These are phyloP conservation scores for Alternaria rosae DNA, from an alignment of 2,329 filamentous ascomycete species.

Conservation along the genomic window DNA sequence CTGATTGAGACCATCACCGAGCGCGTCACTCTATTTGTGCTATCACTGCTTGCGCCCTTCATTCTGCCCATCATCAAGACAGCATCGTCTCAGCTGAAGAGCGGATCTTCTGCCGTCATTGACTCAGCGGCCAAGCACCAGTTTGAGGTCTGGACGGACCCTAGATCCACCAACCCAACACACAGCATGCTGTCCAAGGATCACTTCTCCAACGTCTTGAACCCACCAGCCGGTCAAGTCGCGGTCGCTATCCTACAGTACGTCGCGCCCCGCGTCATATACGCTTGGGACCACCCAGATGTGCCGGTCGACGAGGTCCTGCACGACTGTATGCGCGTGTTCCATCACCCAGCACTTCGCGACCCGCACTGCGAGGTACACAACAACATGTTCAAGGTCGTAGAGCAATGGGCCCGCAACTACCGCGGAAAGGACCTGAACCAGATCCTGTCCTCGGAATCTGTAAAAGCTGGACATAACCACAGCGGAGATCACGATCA, in stretches of 20 bases:
- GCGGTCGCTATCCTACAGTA: constrained; percentile 76
- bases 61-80: constrained; percentile 89
- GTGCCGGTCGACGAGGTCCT: constrained; percentile 84
- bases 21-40: constrained; percentile 87
- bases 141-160: constrained; percentile 59
- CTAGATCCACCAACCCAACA: constrained; percentile 57
- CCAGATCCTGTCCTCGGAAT: constrained; percentile 78
- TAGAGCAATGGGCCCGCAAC: constrained; percentile 80
- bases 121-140: constrained; percentile 60
- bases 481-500: constrained; percentile 59
- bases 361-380: constrained; percentile 81
- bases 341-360: constrained; percentile 89
- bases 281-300: constrained; percentile 89
- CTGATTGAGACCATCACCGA: constrained; percentile 95
- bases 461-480: constrained; percentile 83
- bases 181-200: constrained; percentile 62
- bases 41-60: constrained; percentile 90
- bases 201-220: constrained; percentile 60
- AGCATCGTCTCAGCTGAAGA: constrained; percentile 83
- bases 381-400: constrained; percentile 84
- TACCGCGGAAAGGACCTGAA: constrained; percentile 74
- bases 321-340: constrained; percentile 79
- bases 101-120: constrained; percentile 77
- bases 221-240: constrained; percentile 58
- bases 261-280: constrained; percentile 83